These are phyloP conservation scores for Pontederia crassipes DNA, from an alignment of 176 grass and related monocot species.

Conservation along the genomic window DNA sequence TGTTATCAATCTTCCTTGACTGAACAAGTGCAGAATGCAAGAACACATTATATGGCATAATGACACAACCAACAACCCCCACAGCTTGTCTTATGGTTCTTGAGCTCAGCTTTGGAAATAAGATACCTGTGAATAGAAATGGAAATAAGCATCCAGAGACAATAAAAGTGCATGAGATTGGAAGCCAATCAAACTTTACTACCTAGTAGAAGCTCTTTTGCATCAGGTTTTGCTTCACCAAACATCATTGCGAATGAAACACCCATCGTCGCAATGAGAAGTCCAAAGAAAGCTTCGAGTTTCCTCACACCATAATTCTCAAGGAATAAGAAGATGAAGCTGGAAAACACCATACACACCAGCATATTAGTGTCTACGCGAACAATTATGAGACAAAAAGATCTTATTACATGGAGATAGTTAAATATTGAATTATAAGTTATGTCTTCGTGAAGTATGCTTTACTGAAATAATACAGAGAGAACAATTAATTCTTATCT, in stretches of 20 bases:
- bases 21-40: constrained; percentile 24
- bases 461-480: no score
- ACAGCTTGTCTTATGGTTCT: constrained; percentile 20
- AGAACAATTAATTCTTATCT: no score
- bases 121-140: constrained; percentile 42
- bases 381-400: background rate
- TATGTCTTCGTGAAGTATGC: no score
- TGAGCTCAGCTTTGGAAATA: constrained; percentile 47
- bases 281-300: constrained; percentile 86
- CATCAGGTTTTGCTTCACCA: constrained; percentile 76
- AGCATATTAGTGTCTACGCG: background rate
- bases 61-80: constrained; percentile 20
- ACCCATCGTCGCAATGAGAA: constrained; percentile 76
- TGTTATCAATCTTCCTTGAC: constrained; percentile 8
- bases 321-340: constrained; percentile 92
- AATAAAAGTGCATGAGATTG: background rate
- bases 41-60: constrained; percentile 24
- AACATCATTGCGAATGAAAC: constrained; percentile 87
- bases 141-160: background rate
- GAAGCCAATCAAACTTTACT: background rate
- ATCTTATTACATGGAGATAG: no score
- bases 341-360: constrained; percentile 23
- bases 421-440: no score
- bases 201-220: constrained; percentile 89
- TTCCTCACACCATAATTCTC: constrained; percentile 97